phyloP scores from a whole-genome alignment of 148 eudicot genomes.

The Amaranthus hypochondriacus region DNA sequence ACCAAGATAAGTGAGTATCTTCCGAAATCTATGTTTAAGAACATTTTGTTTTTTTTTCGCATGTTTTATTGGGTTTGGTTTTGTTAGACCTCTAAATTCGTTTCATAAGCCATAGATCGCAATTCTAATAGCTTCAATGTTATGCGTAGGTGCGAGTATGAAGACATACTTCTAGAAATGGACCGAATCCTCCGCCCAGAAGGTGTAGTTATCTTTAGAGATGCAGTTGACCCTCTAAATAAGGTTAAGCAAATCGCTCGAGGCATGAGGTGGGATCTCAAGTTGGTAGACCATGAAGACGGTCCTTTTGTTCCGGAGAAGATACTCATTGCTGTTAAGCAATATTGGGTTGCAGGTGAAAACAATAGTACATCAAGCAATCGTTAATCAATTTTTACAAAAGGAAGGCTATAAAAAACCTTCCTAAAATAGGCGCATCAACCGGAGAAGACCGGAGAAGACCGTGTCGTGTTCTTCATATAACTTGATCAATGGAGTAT shows the following conservation, averaged over 20 bases:
- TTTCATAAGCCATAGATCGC: background rate
- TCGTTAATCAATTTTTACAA: background rate
- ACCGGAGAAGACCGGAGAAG: constrained; percentile 2
- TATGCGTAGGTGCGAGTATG: constrained; percentile 52
- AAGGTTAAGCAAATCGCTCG: constrained; percentile 57
- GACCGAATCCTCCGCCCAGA: constrained; percentile 83
- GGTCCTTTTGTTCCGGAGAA: constrained; percentile 84
- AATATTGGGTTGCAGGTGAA: constrained; percentile 58
- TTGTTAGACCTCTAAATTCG: too few species aligned
- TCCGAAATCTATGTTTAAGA: too few species aligned
- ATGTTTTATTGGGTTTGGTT: background rate
- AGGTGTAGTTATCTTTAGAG: constrained; percentile 68
- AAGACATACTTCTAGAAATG: constrained; percentile 75
- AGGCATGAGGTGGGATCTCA: constrained; percentile 80
- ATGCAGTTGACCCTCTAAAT: constrained; percentile 64
- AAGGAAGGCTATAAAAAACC: background rate
- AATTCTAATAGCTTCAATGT: background rate
- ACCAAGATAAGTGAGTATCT: constrained; percentile 61
- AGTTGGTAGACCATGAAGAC: constrained; percentile 81
- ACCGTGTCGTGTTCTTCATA: background rate
- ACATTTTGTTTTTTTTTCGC: background rate
- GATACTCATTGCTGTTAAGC: constrained; percentile 57
- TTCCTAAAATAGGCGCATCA: background rate
- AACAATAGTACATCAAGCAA: constrained; percentile 36
- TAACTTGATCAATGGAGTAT: background rate